phyloP scores from a whole-genome alignment of 202 grass and related monocot species.

The Tripidium arundinaceum region DNA sequence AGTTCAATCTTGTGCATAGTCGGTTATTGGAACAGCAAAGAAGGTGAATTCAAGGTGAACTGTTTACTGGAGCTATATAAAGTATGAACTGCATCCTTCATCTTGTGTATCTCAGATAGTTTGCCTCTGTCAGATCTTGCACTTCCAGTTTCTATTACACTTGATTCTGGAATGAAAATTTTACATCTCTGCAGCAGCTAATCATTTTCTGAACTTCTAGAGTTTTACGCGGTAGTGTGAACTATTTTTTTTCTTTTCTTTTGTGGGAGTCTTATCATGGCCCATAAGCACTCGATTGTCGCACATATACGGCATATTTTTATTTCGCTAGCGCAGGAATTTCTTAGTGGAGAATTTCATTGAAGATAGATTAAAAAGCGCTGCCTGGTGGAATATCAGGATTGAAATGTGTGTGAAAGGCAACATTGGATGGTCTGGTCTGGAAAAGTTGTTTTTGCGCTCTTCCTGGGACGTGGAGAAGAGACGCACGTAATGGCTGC shows the following conservation, averaged over 20 bases:
- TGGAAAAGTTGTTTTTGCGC: neutral
- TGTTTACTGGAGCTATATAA: neutral
- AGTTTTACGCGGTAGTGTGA: neutral
- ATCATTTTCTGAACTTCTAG: neutral
- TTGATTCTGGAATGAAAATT: neutral
- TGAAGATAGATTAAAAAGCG: neutral
- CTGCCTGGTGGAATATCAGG: constrained; percentile 7
- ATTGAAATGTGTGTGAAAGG: constrained; percentile 13
- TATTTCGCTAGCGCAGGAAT: neutral
- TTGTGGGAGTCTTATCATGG: neutral
- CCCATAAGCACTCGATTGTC: neutral
- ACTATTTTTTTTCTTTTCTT: neutral
- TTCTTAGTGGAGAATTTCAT: neutral
- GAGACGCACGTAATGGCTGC: neutral
- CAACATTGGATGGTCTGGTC: neutral
- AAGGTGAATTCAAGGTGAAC: neutral
- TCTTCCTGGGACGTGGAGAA: neutral
- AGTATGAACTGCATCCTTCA: neutral
- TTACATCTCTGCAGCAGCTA: neutral
- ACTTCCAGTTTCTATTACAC: neutral
- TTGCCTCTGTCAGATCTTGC: neutral
- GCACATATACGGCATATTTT: neutral
- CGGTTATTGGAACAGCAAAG: neutral
- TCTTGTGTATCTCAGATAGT: neutral
- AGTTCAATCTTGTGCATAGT: neutral